A percentile compares a stretch with the other conserved stretches of the same genome.
phyloP scores from a whole-genome alignment of 1,139 yeast genomes.

The Nematodospora anomalae region DNA sequence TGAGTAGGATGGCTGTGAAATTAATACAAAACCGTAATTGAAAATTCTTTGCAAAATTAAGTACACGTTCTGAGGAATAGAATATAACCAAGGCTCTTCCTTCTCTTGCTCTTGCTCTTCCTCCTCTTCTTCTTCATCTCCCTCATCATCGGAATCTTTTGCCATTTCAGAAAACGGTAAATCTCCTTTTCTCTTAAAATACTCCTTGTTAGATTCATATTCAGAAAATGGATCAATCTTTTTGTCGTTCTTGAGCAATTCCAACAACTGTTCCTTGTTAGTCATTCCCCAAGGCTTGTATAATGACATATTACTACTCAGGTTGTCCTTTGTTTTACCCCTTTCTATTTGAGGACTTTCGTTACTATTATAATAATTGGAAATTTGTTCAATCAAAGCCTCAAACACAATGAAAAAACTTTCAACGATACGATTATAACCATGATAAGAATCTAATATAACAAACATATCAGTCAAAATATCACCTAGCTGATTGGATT shows the following conservation, averaged over 20 bases:
- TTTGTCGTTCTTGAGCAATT: constrained; percentile 37
- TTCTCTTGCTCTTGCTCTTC: constrained; percentile 24
- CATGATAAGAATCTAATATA: constrained; percentile 80
- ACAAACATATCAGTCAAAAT: constrained; percentile 72
- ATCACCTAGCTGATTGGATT: constrained; percentile 62
- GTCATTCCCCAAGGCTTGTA: constrained; percentile 60
- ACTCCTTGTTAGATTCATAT: constrained; percentile 34
- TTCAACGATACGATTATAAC: constrained; percentile 68
- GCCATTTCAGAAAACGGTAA: constrained; percentile 40
- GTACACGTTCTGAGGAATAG: constrained; percentile 61
- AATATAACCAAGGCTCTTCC: constrained; percentile 55
- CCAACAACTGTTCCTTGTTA: constrained; percentile 36
- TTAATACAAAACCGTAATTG: constrained; percentile 66
- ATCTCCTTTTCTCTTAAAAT: constrained; percentile 33
- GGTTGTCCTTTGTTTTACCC: constrained; percentile 13
- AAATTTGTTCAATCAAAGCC: constrained; percentile 58
- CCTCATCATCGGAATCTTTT: constrained; percentile 46
- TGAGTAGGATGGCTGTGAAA: constrained; percentile 64
- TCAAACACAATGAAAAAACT: constrained; percentile 75
- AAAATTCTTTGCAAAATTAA: constrained; percentile 58
- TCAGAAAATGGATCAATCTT: constrained; percentile 28
- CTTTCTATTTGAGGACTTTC: constrained; percentile 2
- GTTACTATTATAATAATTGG: constrained; percentile 32
- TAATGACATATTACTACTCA: constrained; percentile 20
- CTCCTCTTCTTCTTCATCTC: constrained; percentile 31